Evolutionary conservation across 768 basidiomycete genomes (phyloP).

Genomic region (Trametes elegans): DNA sequence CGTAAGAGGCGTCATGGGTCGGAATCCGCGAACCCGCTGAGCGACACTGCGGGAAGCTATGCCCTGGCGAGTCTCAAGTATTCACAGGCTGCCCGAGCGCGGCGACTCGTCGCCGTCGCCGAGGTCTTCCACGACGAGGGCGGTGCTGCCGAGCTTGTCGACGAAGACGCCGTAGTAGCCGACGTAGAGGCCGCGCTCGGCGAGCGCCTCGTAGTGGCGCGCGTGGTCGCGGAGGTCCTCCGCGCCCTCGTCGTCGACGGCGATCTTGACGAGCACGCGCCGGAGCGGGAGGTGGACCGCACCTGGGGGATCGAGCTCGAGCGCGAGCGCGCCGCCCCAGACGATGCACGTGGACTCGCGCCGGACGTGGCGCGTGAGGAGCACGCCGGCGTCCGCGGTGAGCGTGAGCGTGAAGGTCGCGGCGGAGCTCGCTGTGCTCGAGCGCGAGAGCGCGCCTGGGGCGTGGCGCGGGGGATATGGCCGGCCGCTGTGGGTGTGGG

Average conservation of each 20-base stretch:
- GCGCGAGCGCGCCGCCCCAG: conserved; percentile 18
- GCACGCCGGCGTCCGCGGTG: conserved; percentile 12
- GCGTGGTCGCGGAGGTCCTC: conserved; percentile 20
- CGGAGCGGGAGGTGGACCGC: conserved; percentile 2
- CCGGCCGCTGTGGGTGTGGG: not conserved
- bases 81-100: not conserved
- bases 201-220: conserved; percentile 13
- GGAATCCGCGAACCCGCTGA: no score
- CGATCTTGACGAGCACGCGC: conserved; percentile 15
- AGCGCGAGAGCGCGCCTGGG: conserved; percentile 2
- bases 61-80: not conserved
- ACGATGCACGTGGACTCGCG: conserved; percentile 20
- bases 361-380: conserved; percentile 16
- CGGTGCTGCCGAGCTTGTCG: conserved; percentile 18
- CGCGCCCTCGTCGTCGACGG: conserved; percentile 20
- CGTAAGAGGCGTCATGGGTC: no score
- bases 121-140: conserved; percentile 17
- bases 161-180: conserved; percentile 17
- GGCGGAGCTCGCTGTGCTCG: conserved; percentile 7
- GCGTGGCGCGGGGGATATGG: not conserved
- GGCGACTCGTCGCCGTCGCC: conserved; percentile 14
- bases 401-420: conserved; percentile 10
- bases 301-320: conserved; percentile 7
- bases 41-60: not conserved
- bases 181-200: conserved; percentile 11